These are phyloP conservation scores for Quercus glauca DNA, from an alignment of 306 rosid genomes.

Conservation along the genomic window DNA sequence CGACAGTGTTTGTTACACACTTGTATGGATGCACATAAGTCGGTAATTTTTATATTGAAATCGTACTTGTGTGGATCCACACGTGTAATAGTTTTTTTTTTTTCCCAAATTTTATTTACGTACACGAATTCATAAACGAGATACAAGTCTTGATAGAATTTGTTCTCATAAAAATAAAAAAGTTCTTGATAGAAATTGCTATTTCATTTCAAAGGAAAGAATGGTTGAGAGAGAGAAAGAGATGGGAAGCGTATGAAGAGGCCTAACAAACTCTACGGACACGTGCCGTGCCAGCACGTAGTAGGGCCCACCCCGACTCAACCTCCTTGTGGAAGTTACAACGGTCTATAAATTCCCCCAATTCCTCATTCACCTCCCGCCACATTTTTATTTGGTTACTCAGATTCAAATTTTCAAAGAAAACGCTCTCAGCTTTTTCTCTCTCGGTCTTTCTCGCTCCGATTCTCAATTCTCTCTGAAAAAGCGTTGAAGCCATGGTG, in stretches of 20 bases:
- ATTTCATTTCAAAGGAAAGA: too few species aligned
- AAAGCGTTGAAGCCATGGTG: slow-evolving; percentile 45
- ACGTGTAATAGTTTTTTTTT: too few species aligned
- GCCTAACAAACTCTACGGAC: background rate
- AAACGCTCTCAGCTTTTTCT: background rate
- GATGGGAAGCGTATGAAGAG: background rate
- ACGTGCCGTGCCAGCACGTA: background rate
- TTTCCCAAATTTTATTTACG: too few species aligned
- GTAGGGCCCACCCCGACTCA: background rate
- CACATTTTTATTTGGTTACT: slow-evolving; percentile 14
- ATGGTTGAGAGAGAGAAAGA: too few species aligned
- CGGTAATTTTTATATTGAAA: too few species aligned
- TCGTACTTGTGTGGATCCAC: too few species aligned
- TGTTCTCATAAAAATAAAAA: too few species aligned
- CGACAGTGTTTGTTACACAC: too few species aligned
- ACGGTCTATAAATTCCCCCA: slow-evolving; percentile 18
- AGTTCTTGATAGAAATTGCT: too few species aligned
- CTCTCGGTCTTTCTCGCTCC: background rate
- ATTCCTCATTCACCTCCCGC: slow-evolving; percentile 38
- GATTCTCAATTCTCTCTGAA: slow-evolving; percentile 7
- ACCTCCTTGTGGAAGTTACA: background rate
- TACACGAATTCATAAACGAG: too few species aligned
- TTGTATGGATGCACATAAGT: too few species aligned
- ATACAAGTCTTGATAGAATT: too few species aligned
- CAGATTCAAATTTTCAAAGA: slow-evolving; percentile 28